Percentiles rank a stretch among this genome's conserved stretches.
These are phyloP conservation scores for Thelephora terrestris DNA, from an alignment of 1,284 basidiomycete genomes.

Conservation along the genomic window DNA sequence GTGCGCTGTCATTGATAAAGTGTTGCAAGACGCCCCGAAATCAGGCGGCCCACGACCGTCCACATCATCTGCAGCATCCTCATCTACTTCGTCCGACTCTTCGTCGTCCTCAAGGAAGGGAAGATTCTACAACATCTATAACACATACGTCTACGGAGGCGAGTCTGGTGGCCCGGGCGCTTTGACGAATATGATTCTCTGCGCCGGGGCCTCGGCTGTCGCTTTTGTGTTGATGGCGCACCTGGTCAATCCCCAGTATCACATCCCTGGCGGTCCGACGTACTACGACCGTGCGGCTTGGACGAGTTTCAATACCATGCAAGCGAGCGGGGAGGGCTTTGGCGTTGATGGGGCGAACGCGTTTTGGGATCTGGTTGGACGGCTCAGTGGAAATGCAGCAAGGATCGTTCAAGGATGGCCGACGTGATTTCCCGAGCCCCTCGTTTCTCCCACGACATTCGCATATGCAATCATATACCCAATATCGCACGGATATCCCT, in stretches of 20 bases:
- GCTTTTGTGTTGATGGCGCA: conserved; percentile 41
- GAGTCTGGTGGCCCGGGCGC: conserved; percentile 20
- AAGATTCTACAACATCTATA: conserved; percentile 73
- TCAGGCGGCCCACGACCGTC: conserved; percentile 19
- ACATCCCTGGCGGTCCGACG: conserved; percentile 54
- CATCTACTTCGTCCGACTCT: background rate
- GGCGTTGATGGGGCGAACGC: conserved; percentile 32
- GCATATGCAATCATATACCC: background rate
- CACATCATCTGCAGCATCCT: background rate
- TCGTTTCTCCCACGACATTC: background rate
- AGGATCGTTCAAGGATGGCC: conserved; percentile 65
- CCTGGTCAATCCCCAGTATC: conserved; percentile 31
- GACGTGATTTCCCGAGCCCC: conserved; percentile 31
- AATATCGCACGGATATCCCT: background rate
- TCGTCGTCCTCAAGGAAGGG: conserved; percentile 19
- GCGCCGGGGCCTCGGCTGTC: conserved; percentile 47
- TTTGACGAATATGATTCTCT: conserved; percentile 36
- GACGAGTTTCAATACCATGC: conserved; percentile 65
- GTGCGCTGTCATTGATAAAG: conserved; percentile 67
- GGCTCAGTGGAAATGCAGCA: conserved; percentile 59
- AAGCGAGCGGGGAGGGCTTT: conserved; percentile 58
- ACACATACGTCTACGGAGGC: conserved; percentile 63
- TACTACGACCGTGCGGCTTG: conserved; percentile 71
- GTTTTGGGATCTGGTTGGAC: conserved; percentile 51
- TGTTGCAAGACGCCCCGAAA: conserved; percentile 44